Base-by-base conservation (phyloP, 345 rosid species). In the Populus simonii region DNA sequence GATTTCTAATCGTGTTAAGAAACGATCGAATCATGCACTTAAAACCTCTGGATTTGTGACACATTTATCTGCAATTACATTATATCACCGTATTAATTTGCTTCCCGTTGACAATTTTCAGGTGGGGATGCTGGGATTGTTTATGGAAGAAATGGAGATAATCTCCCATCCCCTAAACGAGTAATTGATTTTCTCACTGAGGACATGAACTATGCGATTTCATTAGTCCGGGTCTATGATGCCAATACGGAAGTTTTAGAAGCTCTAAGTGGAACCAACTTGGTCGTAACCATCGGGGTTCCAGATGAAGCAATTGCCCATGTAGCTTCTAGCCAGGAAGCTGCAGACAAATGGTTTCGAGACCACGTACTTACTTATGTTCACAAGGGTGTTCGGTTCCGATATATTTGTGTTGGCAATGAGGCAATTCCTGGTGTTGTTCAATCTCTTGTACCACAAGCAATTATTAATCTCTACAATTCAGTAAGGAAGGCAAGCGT, bases 71-170 rank as follows among this genome's bases (percentile, higher is more conserved):
- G 10, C 3, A 18, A 20, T 18, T 41, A 6, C 7, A 18, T 51
- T 2, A 18, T 1, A 20, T 51, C 20, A 7, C n/a, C 22, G 20
- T 66, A 67, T 35, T 20, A 41, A 41, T 11, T 20, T 23, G 9
- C 43, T 18, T 23, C 27, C 11, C 6, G 43, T 69, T 2, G 15
- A 23, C 45, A 10, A 6, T 66, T 23, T 36, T 59, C 66, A 78
- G 85, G 85, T 25, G 79, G 76, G 20, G 82, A 82, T 75, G 66
- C 31, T 36, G 74, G 85, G 31, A 59, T 82, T 29, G 68, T 66
- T 23, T 67, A 78, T 47, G 77, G 80, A 31, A 78, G 74, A 22
- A 59, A 69, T 1, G 82, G 79, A 35, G 68, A 78, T 81, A 75
- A 59, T 71, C 82, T 82, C 47, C 82, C 80, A 7, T 43, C 79